phyloP scores from a whole-genome alignment of 2,329 filamentous ascomycete species.

The Rhexocercosporidium sp. region DNA sequence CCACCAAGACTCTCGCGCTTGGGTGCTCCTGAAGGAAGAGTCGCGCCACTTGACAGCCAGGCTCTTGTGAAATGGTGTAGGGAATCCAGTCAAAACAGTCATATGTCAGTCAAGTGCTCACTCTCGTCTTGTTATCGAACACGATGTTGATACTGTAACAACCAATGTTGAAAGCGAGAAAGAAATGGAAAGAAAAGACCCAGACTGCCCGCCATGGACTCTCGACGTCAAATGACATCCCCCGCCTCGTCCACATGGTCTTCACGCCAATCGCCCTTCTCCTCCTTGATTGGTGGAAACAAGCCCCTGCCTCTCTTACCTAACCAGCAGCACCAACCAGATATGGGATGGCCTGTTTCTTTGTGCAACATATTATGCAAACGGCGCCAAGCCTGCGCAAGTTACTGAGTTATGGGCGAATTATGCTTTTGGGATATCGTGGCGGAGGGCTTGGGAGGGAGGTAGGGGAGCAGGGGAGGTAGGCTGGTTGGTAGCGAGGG shows the following conservation, averaged over 20 bases:
- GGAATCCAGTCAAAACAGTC: too few species aligned
- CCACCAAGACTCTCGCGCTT: too few species aligned
- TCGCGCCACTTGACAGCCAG: background rate
- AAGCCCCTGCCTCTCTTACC: background rate
- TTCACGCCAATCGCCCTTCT: background rate
- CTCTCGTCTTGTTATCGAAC: too few species aligned
- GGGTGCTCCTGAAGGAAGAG: background rate
- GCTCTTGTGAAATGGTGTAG: background rate
- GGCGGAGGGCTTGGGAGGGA: background rate
- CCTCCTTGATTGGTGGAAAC: conserved; percentile 3
- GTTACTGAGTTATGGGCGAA: conserved; percentile 7
- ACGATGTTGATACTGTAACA: too few species aligned
- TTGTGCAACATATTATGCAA: background rate
- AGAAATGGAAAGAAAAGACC: background rate
- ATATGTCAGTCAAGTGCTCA: too few species aligned
- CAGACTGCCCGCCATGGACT: background rate
- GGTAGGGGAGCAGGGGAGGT: too few species aligned
- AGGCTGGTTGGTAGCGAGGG: too few species aligned
- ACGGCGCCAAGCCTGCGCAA: background rate
- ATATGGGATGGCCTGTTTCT: background rate
- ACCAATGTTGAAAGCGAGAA: background rate
- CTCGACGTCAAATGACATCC: background rate
- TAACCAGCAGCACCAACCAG: too few species aligned
- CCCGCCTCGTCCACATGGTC: background rate
- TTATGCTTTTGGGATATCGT: conserved; percentile 5